These are phyloP conservation scores for Aspergillus tamarii DNA, from an alignment of 2,329 filamentous ascomycete species.

Conservation along the genomic window DNA sequence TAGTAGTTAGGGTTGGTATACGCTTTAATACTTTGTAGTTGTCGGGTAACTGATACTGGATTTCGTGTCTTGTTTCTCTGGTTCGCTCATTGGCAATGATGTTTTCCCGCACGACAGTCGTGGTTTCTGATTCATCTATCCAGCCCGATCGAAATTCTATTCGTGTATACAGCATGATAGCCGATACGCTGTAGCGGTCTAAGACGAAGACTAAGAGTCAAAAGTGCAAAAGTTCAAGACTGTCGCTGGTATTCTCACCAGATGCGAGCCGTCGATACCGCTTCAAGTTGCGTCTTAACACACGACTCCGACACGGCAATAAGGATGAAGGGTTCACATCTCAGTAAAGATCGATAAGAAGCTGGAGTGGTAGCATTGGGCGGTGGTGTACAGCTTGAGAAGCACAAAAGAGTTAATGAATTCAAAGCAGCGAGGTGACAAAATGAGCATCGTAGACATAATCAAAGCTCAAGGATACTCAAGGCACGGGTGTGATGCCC, in stretches of 20 bases:
- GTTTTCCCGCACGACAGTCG: background rate
- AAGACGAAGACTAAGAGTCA: background rate
- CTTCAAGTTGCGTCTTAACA: too few relatives aligned
- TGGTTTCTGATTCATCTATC: background rate
- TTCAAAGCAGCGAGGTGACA: background rate
- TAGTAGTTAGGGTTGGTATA: background rate
- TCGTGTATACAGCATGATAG: background rate
- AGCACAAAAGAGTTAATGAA: background rate
- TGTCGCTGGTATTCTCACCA: background rate
- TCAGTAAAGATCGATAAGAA: background rate
- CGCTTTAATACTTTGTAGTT: background rate
- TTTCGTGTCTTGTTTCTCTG: background rate
- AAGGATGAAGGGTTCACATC: background rate
- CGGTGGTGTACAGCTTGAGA: background rate
- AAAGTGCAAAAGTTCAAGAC: background rate
- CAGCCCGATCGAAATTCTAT: background rate
- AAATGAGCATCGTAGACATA: background rate
- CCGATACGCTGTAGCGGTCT: background rate
- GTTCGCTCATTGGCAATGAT: background rate
- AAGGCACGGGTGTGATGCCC: background rate
- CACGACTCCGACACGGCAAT: background rate
- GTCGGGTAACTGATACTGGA: too few relatives aligned
- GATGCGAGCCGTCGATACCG: background rate
- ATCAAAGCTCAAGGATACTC: background rate
- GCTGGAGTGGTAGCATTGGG: background rate